A percentile compares a stretch with the other conserved stretches of the same genome.
Evolutionary conservation across 495 filamentous ascomycete genomes (phyloP).

Genomic region (Durotheca rogersii): DNA sequence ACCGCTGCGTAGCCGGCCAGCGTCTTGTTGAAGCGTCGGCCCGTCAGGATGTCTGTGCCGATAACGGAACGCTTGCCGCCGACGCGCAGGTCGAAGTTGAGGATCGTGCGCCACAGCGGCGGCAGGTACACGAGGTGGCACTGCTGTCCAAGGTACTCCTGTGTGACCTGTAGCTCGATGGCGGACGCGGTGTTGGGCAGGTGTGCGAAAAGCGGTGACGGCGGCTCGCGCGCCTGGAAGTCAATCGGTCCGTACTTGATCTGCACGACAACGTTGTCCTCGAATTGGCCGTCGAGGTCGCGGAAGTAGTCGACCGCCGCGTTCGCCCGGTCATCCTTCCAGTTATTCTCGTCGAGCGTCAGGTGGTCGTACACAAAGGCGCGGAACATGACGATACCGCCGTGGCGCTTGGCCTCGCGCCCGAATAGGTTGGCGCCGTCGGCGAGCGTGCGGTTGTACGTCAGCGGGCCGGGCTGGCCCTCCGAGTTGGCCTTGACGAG

Average conservation of each 20-base stretch:
- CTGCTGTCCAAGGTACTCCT: conserved; percentile 74
- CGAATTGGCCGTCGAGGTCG: conserved; percentile 62
- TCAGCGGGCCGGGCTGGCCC: conserved; percentile 68
- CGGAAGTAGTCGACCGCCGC: conserved; percentile 69
- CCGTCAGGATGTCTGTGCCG: conserved; percentile 59
- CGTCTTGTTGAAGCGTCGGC: conserved; percentile 57
- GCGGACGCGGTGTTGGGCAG: conserved; percentile 57
- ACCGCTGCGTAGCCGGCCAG: conserved; percentile 66
- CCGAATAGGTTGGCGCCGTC: conserved; percentile 73
- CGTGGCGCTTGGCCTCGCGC: conserved; percentile 57
- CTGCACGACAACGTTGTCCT: conserved; percentile 69
- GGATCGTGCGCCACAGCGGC: conserved; percentile 65
- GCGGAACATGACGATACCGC: conserved; percentile 71
- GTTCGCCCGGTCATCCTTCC: conserved; percentile 68
- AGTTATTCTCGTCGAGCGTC: conserved; percentile 54
- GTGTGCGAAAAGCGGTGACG: conserved; percentile 69
- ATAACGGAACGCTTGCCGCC: conserved; percentile 53
- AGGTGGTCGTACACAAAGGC: conserved; percentile 69
- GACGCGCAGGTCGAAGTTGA: conserved; percentile 66
- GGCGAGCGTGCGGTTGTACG: conserved; percentile 68
- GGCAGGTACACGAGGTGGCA: conserved; percentile 66
- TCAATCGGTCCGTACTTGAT: conserved; percentile 77
- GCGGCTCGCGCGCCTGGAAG: conserved; percentile 72
- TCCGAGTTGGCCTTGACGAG: conserved; percentile 75
- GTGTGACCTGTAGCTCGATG: conserved; percentile 66